These are phyloP conservation scores for Kwoniella bestiolae DNA, from an alignment of 768 basidiomycete species.

Conservation along the genomic window DNA sequence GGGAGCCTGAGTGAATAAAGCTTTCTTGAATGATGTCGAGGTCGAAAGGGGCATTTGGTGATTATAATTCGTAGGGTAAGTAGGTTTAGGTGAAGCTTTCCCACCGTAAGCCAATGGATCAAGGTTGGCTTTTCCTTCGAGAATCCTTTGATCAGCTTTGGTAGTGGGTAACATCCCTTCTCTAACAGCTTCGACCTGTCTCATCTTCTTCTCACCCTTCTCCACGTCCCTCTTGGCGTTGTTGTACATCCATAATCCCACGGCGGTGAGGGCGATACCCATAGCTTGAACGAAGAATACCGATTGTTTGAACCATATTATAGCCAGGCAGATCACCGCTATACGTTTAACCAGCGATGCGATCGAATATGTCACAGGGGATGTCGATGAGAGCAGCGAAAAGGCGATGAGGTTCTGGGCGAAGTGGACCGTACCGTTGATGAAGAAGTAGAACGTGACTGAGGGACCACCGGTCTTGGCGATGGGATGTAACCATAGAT, in stretches of 20 bases:
- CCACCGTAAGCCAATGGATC: constrained; percentile 12
- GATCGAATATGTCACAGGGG: constrained; percentile 98
- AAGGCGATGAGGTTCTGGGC: constrained; percentile 98
- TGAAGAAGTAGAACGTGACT: constrained; percentile 78
- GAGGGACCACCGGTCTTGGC: constrained; percentile 61
- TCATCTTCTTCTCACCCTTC: constrained; percentile 85
- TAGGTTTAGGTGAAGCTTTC: constrained; percentile 41
- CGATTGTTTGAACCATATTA: constrained; percentile 91
- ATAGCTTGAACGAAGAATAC: constrained; percentile 81
- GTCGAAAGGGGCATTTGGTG: constrained; percentile 21
- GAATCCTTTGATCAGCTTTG: constrained; percentile 43
- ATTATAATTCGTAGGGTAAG: constrained; percentile 27
- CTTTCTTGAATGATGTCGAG: constrained; percentile 29
- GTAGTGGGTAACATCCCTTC: constrained; percentile 54
- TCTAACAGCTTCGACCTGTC: constrained; percentile 58
- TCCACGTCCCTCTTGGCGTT: constrained; percentile 89
- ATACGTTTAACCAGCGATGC: constrained; percentile 98
- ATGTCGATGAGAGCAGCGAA: constrained; percentile 90
- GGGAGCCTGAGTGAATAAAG: constrained; percentile 9
- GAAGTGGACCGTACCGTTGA: constrained; percentile 96
- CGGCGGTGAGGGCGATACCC: constrained; percentile 88
- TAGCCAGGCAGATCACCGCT: constrained; percentile 95
- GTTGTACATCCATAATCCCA: constrained; percentile 95
- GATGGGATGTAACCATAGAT: constrained; percentile 57
- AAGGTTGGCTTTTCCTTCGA: constrained; percentile 33